Percentiles rank a stretch among this genome's conserved stretches.
These are phyloP conservation scores for Escallonia herrerae DNA, from an alignment of 129 eudicot species.

Conservation along the genomic window DNA sequence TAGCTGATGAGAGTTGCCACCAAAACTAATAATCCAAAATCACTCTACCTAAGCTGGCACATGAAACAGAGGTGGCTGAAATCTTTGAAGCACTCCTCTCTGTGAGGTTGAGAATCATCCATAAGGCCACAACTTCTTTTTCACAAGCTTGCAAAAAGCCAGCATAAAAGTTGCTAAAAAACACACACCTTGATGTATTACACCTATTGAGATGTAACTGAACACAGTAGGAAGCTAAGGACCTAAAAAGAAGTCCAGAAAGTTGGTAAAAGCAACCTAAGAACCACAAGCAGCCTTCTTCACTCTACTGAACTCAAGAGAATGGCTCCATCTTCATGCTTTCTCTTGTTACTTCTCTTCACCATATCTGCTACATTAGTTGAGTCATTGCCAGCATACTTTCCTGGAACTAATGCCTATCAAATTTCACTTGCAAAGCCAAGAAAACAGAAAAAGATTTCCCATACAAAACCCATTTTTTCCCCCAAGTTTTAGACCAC, in stretches of 20 bases:
- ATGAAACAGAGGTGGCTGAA: no score
- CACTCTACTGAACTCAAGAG: neutral
- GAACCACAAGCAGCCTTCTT: neutral
- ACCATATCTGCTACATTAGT: slow-evolving; percentile 8
- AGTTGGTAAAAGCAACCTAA: neutral
- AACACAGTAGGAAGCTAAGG: no score
- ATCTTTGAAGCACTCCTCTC: no score
- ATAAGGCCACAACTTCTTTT: neutral
- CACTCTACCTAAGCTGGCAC: no score
- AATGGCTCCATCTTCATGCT: slow-evolving; percentile 17
- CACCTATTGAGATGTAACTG: no score
- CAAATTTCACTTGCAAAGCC: slow-evolving; percentile 21
- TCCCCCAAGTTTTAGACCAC: slow-evolving; percentile 39
- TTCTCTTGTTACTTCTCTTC: slow-evolving; percentile 15
- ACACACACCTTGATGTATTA: neutral
- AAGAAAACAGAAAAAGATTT: slow-evolving; percentile 10
- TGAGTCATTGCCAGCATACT: slow-evolving; percentile 12
- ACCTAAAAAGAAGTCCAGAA: no score
- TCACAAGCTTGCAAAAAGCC: neutral
- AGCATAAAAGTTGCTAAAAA: neutral
- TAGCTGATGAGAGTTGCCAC: no score
- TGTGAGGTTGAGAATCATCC: no score
- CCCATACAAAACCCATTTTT: slow-evolving; percentile 30
- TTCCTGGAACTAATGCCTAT: slow-evolving; percentile 15
- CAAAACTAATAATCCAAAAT: no score